These are phyloP conservation scores for Rubroboletus satanas DNA, from an alignment of 768 basidiomycete species.

Conservation along the genomic window DNA sequence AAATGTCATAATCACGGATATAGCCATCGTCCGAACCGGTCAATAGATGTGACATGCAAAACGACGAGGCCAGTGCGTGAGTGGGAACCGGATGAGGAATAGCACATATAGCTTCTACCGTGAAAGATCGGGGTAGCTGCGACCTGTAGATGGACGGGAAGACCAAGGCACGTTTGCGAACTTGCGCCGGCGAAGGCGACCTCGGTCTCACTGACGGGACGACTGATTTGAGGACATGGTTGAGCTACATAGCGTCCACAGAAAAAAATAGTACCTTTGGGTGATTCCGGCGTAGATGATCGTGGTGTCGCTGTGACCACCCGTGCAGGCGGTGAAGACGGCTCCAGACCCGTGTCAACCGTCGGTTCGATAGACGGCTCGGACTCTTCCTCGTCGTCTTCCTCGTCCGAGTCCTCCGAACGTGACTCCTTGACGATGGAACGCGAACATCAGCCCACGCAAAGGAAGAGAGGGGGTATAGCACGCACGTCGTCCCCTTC, in stretches of 20 bases:
- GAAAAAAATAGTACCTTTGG: conserved; percentile 27
- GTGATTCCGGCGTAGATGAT: conserved; percentile 31
- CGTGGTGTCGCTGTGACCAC: conserved; percentile 24
- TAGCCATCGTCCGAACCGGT: conserved; percentile 95
- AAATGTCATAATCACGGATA: conserved; percentile 90
- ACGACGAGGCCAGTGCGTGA: conserved; percentile 80
- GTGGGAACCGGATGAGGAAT: conserved; percentile 87
- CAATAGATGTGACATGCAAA: conserved; percentile 83
- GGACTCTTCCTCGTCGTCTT: conserved; percentile 50
- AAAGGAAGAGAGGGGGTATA: background rate
- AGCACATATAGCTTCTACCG: conserved; percentile 88
- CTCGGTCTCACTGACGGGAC: conserved; percentile 30
- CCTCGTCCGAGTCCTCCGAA: conserved; percentile 59
- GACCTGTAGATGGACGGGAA: conserved; percentile 30
- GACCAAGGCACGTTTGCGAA: conserved; percentile 46
- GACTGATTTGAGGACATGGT: conserved; percentile 20
- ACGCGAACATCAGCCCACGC: conserved; percentile 7
- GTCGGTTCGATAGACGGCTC: conserved; percentile 34
- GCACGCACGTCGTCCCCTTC: conserved; percentile 68
- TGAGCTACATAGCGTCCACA: conserved; percentile 4
- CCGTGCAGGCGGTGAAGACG: conserved; percentile 27
- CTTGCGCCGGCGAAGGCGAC: conserved; percentile 52
- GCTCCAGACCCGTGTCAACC: conserved; percentile 30
- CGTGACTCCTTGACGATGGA: conserved; percentile 44
- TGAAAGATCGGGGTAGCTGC: conserved; percentile 57